Base-by-base conservation (phyloP, 345 rosid species). In the Camelina hispida region DNA sequence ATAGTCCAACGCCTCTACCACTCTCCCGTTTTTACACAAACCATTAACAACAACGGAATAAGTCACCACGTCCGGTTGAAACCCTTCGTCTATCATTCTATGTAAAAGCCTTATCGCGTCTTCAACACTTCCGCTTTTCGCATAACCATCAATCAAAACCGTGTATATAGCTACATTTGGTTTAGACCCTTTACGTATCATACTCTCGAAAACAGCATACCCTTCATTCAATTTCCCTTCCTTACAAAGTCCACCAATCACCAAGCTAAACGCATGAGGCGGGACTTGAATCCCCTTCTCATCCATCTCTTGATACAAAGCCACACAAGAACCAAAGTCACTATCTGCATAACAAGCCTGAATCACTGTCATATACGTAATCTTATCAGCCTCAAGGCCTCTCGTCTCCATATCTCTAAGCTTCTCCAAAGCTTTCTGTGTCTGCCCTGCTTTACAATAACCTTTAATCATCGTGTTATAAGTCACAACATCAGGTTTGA, bases 401-500 rank as follows among this genome's bases (percentile, higher is more conserved):
- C 65, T 84, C 0, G n/a, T 57, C 78, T 90, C 97, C 99, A 95
- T 89, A 58, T 67, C 85, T 68, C 84, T 83, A 54, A 92, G 77
- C 62, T 69, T 84, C 79, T 87, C 86, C 77, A 87, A 52, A 20
- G 90, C 98, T 76, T 87, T 89, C 76, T 69, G 83, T 22, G 88
- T 81, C 72, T 78, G 88, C 23, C 97, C 97, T 9, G 63, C 84
- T 72, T 87, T 87, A 77, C 93, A 84, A 64, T 87, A 90, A 52
- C 99, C 97, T 63, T 94, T 94, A 59, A 95, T 82, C 97, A 92
- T 84, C 0, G 93, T 92, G 67, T 92, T 92, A 66, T 83, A 89
- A 57, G 92, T 82, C 69, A 95, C 93, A 57, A 83, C 73, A 81
- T 87, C 97, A 0, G 96, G 96, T 51, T 81, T 69, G 68, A 89